Evolutionary conservation across 2,329 filamentous ascomycete species (phyloP).

Genomic region (Cercospora beticola): DNA sequence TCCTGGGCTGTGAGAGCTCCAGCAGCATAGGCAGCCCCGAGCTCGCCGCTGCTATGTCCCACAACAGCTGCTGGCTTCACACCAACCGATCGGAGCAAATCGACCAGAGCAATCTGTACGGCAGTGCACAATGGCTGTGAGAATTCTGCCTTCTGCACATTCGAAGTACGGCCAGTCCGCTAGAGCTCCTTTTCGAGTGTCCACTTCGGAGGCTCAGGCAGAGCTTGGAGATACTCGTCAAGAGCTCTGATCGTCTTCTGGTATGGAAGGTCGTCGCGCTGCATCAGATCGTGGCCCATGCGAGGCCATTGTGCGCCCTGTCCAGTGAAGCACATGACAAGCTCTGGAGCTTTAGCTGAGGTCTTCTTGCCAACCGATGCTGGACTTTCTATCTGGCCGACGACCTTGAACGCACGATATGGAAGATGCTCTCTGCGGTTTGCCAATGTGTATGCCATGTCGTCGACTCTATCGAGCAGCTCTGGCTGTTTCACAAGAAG

Average conservation of each 20-base stretch:
- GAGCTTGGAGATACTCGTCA: neutral
- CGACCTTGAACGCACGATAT: neutral
- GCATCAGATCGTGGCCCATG: neutral
- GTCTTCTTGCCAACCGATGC: neutral
- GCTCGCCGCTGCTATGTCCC: neutral
- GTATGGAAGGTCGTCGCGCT: neutral
- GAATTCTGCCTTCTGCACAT: neutral
- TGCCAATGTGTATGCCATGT: neutral
- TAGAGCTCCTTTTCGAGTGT: neutral
- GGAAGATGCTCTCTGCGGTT: neutral
- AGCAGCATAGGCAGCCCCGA: neutral
- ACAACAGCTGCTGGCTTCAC: neutral
- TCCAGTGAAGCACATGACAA: neutral
- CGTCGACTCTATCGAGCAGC: neutral
- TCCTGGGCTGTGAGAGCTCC: neutral
- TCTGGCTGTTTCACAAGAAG: neutral
- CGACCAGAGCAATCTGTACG: slow-evolving; percentile 18
- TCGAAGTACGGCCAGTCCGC: neutral
- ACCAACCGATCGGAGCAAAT: neutral
- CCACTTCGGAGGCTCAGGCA: neutral
- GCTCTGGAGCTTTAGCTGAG: neutral
- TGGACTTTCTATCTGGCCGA: neutral
- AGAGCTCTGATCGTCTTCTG: neutral
- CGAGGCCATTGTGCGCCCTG: neutral
- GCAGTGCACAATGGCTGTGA: slow-evolving; percentile 19